A percentile compares a stretch with the other conserved stretches of the same genome.
Evolutionary conservation across 148 eudicot genomes (phyloP).

Genomic region (Camellia japonica): DNA sequence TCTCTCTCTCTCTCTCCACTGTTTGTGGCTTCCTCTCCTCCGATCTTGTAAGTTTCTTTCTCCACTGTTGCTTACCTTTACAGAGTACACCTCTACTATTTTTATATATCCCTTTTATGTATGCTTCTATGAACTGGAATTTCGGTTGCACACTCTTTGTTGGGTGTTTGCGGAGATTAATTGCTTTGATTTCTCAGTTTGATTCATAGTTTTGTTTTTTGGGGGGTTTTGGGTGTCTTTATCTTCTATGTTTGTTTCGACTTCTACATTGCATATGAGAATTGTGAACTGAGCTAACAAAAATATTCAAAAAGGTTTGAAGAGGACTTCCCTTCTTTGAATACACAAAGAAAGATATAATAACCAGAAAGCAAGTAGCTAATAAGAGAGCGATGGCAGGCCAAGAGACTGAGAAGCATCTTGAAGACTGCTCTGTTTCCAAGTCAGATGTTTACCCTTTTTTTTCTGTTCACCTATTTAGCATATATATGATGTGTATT

Average conservation of each 20-base stretch:
- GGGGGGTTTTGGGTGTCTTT: not conserved
- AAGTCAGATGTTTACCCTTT: constrained; percentile 39
- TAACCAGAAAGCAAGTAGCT: constrained; percentile 10
- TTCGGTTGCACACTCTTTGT: not conserved
- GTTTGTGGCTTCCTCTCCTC: too few species aligned
- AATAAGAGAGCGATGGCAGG: constrained; percentile 41
- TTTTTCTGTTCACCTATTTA: not conserved
- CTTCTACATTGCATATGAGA: not conserved
- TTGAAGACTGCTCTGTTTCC: constrained; percentile 86
- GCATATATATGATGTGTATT: not conserved
- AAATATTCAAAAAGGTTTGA: not conserved
- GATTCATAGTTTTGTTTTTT: not conserved
- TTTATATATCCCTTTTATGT: too few species aligned
- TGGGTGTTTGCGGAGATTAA: not conserved
- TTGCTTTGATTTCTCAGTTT: not conserved
- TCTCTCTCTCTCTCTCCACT: too few species aligned
- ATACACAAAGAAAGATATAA: not conserved
- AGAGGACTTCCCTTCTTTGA: not conserved
- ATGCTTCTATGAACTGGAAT: not conserved
- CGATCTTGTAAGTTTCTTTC: too few species aligned
- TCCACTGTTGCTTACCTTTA: too few species aligned
- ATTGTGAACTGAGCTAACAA: not conserved
- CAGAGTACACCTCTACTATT: too few species aligned
- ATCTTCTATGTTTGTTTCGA: not conserved
- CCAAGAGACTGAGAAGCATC: constrained; percentile 52